Percentiles rank a stretch among this genome's conserved stretches.
phyloP scores from a whole-genome alignment of 352 stramenopile species.

The Pelagophyceae sp. region DNA sequence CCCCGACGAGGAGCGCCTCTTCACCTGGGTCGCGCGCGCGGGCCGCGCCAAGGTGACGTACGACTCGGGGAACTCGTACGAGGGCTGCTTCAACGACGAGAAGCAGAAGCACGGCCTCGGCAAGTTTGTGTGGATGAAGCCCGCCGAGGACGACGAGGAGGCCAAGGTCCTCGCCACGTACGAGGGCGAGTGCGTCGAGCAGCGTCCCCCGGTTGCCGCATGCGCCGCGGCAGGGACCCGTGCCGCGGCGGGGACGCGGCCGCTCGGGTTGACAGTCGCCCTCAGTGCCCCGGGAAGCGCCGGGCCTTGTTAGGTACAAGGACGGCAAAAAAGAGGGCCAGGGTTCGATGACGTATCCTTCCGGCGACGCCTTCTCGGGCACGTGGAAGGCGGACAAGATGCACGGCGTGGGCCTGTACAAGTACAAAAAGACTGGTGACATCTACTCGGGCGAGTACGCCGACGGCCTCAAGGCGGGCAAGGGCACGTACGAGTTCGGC shows the following conservation, averaged over 20 bases:
- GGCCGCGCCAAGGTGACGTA: slow-evolving; percentile 68
- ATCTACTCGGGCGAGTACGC: slow-evolving; percentile 76
- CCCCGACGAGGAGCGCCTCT: slow-evolving; percentile 49
- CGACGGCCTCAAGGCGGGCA: slow-evolving; percentile 61
- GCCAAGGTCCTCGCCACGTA: slow-evolving; percentile 24
- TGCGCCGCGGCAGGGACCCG: no score
- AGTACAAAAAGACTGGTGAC: slow-evolving; percentile 53
- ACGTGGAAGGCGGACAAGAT: slow-evolving; percentile 58
- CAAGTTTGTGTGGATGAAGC: slow-evolving; percentile 72
- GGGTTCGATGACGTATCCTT: slow-evolving; percentile 79
- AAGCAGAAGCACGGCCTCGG: slow-evolving; percentile 67
- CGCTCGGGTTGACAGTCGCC: no score
- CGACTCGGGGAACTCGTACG: slow-evolving; percentile 44
- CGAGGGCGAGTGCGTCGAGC: neutral
- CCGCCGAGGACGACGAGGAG: slow-evolving; percentile 48
- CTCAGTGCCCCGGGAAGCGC: no score
- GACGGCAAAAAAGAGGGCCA: slow-evolving; percentile 66
- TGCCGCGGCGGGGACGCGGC: no score
- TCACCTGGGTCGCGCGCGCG: slow-evolving; percentile 46
- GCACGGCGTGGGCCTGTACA: slow-evolving; percentile 13
- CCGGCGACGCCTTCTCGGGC: slow-evolving; percentile 73
- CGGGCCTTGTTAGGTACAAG: slow-evolving; percentile 54
- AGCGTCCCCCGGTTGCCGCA: no score
- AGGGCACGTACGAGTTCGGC: slow-evolving; percentile 75
- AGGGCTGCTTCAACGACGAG: slow-evolving; percentile 51